Percentiles rank a stretch among this genome's conserved stretches.
These are phyloP conservation scores for Orbilia brochopaga DNA, from an alignment of 2,329 filamentous ascomycete genomes.

Conservation along the genomic window DNA sequence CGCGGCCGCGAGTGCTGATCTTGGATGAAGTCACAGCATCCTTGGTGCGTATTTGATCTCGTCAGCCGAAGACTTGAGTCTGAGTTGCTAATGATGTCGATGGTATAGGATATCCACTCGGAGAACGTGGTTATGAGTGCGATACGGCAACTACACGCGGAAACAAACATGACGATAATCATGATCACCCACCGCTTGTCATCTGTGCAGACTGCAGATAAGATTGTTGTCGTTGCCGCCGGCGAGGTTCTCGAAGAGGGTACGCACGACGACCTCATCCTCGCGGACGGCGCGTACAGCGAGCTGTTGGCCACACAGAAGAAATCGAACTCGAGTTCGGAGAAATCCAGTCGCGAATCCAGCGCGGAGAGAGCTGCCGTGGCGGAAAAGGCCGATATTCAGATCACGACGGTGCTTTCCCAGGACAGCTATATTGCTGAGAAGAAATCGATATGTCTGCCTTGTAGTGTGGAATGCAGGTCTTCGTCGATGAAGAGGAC, in stretches of 20 bases:
- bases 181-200: constrained; percentile 60
- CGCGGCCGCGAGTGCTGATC: constrained; percentile 52
- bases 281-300: constrained; percentile 54
- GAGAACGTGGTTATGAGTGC: constrained; percentile 47
- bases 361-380: background rate
- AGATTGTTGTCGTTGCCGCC: constrained; percentile 59
- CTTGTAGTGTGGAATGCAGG: constrained; percentile 1
- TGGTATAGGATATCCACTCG: constrained; percentile 40
- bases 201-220: constrained; percentile 58
- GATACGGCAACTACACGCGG: constrained; percentile 30
- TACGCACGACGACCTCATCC: constrained; percentile 56
- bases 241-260: constrained; percentile 59
- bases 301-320: constrained; percentile 59
- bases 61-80: background rate
- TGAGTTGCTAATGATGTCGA: background rate
- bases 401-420: background rate
- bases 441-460: constrained; percentile 41
- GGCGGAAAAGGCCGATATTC: background rate
- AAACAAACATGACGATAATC: constrained; percentile 58
- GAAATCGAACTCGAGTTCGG: constrained; percentile 49
- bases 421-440: constrained; percentile 19
- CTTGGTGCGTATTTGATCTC: constrained; percentile 39
- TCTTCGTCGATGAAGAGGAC: constrained; percentile 37
- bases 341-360: constrained; percentile 13
- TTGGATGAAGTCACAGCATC: constrained; percentile 55